Percentiles rank a stretch among this genome's conserved stretches.
These are phyloP conservation scores for Zelopaecilomyces penicillatus DNA, from an alignment of 2,329 filamentous ascomycete species.

Conservation along the genomic window DNA sequence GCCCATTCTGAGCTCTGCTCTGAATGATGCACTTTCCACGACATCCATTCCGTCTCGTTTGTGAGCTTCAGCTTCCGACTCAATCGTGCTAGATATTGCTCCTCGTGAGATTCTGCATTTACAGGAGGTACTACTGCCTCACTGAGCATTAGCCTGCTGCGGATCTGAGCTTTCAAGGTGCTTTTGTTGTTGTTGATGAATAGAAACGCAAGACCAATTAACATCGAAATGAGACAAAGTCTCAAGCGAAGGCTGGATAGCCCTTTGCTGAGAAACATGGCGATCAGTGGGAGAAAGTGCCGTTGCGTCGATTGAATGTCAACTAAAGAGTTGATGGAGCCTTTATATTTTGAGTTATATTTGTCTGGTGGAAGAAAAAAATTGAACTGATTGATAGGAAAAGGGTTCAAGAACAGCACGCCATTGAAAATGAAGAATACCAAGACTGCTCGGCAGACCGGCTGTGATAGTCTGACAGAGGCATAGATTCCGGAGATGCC, in stretches of 20 bases:
- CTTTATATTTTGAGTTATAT: too few species aligned
- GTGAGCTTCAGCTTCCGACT: slow-evolving; percentile 20
- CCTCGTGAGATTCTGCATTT: slow-evolving; percentile 17
- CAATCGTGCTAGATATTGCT: slow-evolving; percentile 23
- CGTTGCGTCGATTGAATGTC: too few species aligned
- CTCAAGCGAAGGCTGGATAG: neutral
- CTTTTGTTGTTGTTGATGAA: neutral
- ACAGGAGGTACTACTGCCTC: too few species aligned
- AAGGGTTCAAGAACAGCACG: neutral
- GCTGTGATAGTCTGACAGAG: too few species aligned
- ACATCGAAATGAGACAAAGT: neutral
- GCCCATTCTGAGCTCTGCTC: slow-evolving; percentile 19
- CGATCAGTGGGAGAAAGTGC: neutral
- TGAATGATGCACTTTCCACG: slow-evolving; percentile 23
- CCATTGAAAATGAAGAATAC: neutral
- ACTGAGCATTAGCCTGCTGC: too few species aligned
- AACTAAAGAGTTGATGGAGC: too few species aligned
- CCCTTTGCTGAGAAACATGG: slow-evolving; percentile 8
- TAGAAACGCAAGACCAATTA: neutral
- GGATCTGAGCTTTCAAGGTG: too few species aligned
- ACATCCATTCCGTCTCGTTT: slow-evolving; percentile 24
- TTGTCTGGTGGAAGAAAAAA: too few species aligned
- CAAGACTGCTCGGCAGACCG: neutral
- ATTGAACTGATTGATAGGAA: neutral
- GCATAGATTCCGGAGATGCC: neutral